Evolutionary conservation across 805 yeast genomes (phyloP).

Genomic region (Ogataea allantospora): DNA sequence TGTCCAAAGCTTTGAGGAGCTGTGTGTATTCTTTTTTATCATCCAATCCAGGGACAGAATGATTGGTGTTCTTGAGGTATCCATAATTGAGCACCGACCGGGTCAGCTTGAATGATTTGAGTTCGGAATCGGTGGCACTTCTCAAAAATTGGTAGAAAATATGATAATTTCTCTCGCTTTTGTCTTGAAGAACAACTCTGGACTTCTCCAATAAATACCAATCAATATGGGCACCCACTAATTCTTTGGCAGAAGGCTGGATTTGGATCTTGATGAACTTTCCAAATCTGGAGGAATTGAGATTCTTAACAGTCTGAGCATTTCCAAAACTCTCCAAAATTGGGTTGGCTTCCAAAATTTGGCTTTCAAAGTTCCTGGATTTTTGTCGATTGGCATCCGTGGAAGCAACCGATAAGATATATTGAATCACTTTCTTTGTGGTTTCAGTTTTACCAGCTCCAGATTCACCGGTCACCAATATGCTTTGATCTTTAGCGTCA

Average conservation of each 20-base stretch:
- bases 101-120: slow-evolving; percentile 46
- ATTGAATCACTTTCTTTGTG: slow-evolving; percentile 91
- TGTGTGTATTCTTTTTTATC: slow-evolving; percentile 66
- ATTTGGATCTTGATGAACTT: slow-evolving; percentile 90
- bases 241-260: slow-evolving; percentile 50
- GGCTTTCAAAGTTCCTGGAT: slow-evolving; percentile 63
- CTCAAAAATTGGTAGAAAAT: slow-evolving; percentile 82
- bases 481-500: slow-evolving; percentile 77
- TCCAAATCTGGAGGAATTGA: slow-evolving; percentile 95
- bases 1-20: slow-evolving; percentile 64
- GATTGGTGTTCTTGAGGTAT: slow-evolving; percentile 57
- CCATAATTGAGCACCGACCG: slow-evolving; percentile 43
- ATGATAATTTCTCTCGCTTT: slow-evolving; percentile 86
- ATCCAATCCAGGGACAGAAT: slow-evolving; percentile 67
- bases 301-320: slow-evolving; percentile 90
- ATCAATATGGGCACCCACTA: slow-evolving; percentile 88
- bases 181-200: slow-evolving; percentile 76
- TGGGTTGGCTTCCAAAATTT: slow-evolving; percentile 91
- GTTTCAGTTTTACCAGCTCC: slow-evolving; percentile 99
- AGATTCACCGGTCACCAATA: slow-evolving; percentile 96
- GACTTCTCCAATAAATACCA: slow-evolving; percentile 94
- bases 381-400: slow-evolving; percentile 23
- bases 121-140: slow-evolving; percentile 56
- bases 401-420: slow-evolving; percentile 72
- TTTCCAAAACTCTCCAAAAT: slow-evolving; percentile 95